Conservation (phyloP, 768 basidiomycete species). For the Butyriboletus loyo region DNA sequence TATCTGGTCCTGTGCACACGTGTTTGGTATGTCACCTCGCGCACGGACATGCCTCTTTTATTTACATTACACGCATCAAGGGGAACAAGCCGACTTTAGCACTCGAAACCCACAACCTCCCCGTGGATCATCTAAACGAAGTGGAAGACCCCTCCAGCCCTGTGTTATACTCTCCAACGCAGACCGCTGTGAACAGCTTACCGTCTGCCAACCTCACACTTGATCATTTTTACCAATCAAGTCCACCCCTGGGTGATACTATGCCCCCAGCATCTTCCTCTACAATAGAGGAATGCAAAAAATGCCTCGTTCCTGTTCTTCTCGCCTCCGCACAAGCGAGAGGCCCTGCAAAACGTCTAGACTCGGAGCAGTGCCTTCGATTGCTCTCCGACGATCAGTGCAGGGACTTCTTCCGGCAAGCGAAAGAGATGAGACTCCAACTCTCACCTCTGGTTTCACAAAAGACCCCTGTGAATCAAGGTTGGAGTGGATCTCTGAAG, state of each 20-base stretch:
- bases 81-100: conserved; percentile 7
- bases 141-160: conserved; percentile 1
- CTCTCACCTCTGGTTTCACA: conserved; percentile 10
- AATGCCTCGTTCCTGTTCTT: conserved; percentile 25
- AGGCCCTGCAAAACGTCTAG: conserved; percentile 10
- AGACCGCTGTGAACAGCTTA: conserved; percentile 9
- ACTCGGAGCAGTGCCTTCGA: conserved; percentile 18
- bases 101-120: conserved; percentile 16
- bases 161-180: conserved; percentile 10
- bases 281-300: conserved; percentile 26
- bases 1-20: neutral
- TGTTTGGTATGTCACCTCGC: conserved; percentile 22
- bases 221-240: conserved; percentile 2
- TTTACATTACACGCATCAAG: conserved; percentile 7
- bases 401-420: conserved; percentile 15
- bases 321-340: conserved; percentile 15
- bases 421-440: conserved; percentile 26
- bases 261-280: conserved; percentile 8
- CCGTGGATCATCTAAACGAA: neutral
- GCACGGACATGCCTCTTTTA: neutral
- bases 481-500: conserved; percentile 3
- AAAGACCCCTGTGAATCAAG: conserved; percentile 1
- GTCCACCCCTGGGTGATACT: conserved; percentile 5
- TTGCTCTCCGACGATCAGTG: conserved; percentile 30
- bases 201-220: neutral